These are phyloP conservation scores for Cadophora luteo-olivacea DNA, from an alignment of 2,329 filamentous ascomycete species.

Conservation along the genomic window DNA sequence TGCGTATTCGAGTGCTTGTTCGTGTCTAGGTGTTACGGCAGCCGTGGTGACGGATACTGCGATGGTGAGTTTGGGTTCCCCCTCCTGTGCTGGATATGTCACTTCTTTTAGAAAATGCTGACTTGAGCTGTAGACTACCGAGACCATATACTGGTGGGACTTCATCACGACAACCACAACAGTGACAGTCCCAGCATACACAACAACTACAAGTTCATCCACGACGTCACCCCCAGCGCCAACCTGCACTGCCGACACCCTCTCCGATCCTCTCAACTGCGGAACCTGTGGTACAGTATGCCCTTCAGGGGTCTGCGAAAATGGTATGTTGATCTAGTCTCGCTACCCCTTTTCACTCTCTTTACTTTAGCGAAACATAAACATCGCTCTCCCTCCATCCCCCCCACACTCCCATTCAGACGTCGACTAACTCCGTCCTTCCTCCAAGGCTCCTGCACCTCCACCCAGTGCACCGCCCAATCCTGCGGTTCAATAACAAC, in stretches of 20 bases:
- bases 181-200: conserved; percentile 27
- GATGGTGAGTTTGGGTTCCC: conserved; percentile 25
- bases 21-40: conserved; percentile 35
- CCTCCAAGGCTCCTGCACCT: conserved; percentile 23
- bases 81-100: not conserved
- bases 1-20: conserved; percentile 39
- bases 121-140: not conserved
- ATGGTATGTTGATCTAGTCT: conserved; percentile 2
- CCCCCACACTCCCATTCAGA: too few species aligned
- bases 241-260: conserved; percentile 5
- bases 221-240: conserved; percentile 15
- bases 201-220: not conserved
- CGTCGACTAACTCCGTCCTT: not conserved
- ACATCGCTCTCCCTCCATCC: not conserved
- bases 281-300: conserved; percentile 19
- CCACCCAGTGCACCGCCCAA: conserved; percentile 20
- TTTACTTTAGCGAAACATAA: not conserved
- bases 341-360: not conserved
- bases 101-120: not conserved
- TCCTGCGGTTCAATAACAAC: conserved; percentile 32
- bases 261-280: conserved; percentile 19
- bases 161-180: conserved; percentile 17
- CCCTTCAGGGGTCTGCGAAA: conserved; percentile 14
- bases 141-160: conserved; percentile 24
- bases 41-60: conserved; percentile 26